Percentiles rank a stretch among this genome's conserved stretches.
Evolutionary conservation across 1,284 basidiomycete genomes (phyloP).

Genomic region (Trametes hirsuta): DNA sequence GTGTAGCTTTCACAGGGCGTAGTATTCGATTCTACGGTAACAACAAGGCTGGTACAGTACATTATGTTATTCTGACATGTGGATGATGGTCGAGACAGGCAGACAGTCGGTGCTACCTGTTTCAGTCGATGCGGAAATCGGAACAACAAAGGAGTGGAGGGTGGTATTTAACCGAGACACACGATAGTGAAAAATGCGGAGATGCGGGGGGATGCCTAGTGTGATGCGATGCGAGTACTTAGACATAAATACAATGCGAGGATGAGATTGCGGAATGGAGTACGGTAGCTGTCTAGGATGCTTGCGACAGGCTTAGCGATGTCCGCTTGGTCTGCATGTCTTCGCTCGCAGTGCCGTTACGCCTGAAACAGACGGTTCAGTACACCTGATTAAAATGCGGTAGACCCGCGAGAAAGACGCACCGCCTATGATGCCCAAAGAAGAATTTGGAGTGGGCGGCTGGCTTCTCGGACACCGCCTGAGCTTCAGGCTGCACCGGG

Average conservation of each 20-base stretch:
- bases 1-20: neutral
- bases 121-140: neutral
- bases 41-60: slow-evolving; percentile 9
- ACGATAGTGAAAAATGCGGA: neutral
- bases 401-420: neutral
- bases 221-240: neutral
- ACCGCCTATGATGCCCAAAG: slow-evolving; percentile 20
- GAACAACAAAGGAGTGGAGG: neutral
- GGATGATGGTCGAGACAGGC: neutral
- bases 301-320: neutral
- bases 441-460: slow-evolving; percentile 1
- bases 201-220: neutral
- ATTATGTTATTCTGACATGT: neutral
- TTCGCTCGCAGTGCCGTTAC: slow-evolving; percentile 16
- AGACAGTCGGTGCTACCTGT: too few species aligned
- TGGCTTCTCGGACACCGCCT: neutral
- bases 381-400: too few species aligned
- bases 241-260: slow-evolving; percentile 3
- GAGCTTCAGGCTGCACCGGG: neutral
- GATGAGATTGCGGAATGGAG: neutral
- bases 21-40: slow-evolving; percentile 1
- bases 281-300: neutral
- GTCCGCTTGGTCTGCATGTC: slow-evolving; percentile 5
- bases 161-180: neutral
- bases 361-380: slow-evolving; percentile 1